phyloP scores from a whole-genome alignment of 2,329 filamentous ascomycete species.

The Cladophialophora bantiana region DNA sequence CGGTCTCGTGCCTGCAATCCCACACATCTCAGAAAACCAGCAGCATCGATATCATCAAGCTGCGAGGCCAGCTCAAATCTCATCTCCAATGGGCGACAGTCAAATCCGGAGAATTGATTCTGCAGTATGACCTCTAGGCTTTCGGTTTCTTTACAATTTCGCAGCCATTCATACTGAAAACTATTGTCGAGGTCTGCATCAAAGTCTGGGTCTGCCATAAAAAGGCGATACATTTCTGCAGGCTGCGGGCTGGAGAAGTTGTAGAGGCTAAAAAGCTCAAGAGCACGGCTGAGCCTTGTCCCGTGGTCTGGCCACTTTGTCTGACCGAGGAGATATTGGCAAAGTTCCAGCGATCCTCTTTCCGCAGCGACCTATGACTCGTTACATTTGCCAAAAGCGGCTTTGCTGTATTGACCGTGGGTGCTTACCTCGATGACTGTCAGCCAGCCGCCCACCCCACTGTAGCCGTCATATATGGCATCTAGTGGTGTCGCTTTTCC shows the following conservation, averaged over 20 bases:
- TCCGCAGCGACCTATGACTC: not conserved
- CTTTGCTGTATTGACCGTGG: not conserved
- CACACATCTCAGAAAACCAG: slow-evolving; percentile 2
- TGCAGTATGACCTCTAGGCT: not conserved
- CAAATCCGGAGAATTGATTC: slow-evolving; percentile 2
- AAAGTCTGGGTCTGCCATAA: slow-evolving; percentile 4
- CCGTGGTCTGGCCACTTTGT: slow-evolving; percentile 7
- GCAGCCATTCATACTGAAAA: slow-evolving; percentile 3
- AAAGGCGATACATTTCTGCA: slow-evolving; percentile 8
- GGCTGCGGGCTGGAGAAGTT: fast-evolving
- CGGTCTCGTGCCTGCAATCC: slow-evolving; percentile 1
- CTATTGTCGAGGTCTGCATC: not conserved
- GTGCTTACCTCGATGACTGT: slow-evolving; percentile 12
- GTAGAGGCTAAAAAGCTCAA: not conserved
- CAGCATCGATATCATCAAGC: not conserved
- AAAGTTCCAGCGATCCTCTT: not conserved
- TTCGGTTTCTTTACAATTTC: not conserved
- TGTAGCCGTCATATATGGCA: not conserved
- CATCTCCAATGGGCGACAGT: not conserved
- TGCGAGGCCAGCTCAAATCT: slow-evolving; percentile 11
- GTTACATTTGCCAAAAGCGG: not conserved
- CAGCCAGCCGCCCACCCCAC: not conserved
- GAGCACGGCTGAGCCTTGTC: not conserved
- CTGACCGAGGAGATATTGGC: slow-evolving; percentile 4
- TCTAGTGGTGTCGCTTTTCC: slow-evolving; percentile 14